These are phyloP conservation scores for Cordyceps tenuipes DNA, from an alignment of 2,329 filamentous ascomycete species.

Conservation along the genomic window DNA sequence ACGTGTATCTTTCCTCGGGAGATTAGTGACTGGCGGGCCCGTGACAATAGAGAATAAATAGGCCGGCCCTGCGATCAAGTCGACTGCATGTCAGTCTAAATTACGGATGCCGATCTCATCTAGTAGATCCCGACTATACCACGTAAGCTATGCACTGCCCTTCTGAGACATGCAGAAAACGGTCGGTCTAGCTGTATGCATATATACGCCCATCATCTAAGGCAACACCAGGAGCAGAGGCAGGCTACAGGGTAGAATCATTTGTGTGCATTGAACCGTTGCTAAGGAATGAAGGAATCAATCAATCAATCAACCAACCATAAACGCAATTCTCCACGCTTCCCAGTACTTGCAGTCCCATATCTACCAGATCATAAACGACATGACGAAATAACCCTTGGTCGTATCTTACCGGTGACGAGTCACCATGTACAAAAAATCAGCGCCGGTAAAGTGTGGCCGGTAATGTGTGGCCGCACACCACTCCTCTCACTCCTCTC, in stretches of 20 bases:
- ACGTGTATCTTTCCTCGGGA: neutral
- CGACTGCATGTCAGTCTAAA: slow-evolving; percentile 53
- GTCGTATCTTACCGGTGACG: neutral
- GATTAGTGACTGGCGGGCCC: slow-evolving; percentile 43
- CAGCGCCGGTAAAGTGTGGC: neutral
- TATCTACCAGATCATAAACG: slow-evolving; percentile 7
- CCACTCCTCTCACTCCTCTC: too few species aligned
- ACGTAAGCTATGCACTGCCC: too few species aligned
- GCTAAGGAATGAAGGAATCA: neutral
- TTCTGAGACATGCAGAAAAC: slow-evolving; percentile 28
- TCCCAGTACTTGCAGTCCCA: slow-evolving; percentile 7
- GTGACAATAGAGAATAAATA: too few species aligned
- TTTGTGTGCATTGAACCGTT: neutral
- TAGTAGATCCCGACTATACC: slow-evolving; percentile 50
- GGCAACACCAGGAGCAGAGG: too few species aligned
- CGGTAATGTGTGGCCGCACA: neutral
- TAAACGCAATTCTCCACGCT: slow-evolving; percentile 7
- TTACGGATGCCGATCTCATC: slow-evolving; percentile 56
- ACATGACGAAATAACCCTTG: neutral
- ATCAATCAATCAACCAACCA: neutral
- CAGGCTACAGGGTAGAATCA: neutral
- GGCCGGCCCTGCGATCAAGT: slow-evolving; percentile 70
- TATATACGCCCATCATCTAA: neutral
- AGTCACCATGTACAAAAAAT: slow-evolving; percentile 2
- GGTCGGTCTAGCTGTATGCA: neutral